A percentile compares a stretch with the other conserved stretches of the same genome.
Evolutionary conservation across 306 rosid species (phyloP).

Genomic region (Cicer judaicum): DNA sequence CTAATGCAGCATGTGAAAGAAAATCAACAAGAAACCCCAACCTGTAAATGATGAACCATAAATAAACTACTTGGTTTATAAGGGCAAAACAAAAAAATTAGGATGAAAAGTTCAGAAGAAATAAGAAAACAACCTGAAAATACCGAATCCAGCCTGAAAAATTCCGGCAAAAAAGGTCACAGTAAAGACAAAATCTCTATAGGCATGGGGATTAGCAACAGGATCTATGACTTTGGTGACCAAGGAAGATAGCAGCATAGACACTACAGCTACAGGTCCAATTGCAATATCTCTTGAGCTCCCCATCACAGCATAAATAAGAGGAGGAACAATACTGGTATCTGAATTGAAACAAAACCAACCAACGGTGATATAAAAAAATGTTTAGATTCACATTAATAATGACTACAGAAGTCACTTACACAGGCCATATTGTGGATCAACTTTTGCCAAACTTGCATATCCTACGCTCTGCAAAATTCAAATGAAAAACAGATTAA

Average conservation of each 20-base stretch:
- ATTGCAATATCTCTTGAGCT: conserved; percentile 91
- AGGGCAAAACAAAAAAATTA: conserved; percentile 50
- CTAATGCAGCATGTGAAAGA: conserved; percentile 88
- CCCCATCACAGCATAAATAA: conserved; percentile 84
- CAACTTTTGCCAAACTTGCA: conserved; percentile 82
- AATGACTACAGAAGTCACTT: conserved; percentile 37
- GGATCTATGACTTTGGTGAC: conserved; percentile 74
- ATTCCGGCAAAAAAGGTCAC: conserved; percentile 81
- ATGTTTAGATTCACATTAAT: background rate
- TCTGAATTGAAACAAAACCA: conserved; percentile 51
- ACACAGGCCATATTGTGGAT: conserved; percentile 86
- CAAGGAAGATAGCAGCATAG: conserved; percentile 71
- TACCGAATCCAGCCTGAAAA: conserved; percentile 77
- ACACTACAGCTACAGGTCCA: conserved; percentile 92
- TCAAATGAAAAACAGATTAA: conserved; percentile 15
- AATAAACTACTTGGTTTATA: conserved; percentile 48
- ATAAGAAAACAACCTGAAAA: conserved; percentile 59
- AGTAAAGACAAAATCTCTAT: conserved; percentile 70
- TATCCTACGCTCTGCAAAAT: conserved; percentile 82
- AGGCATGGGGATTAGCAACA: conserved; percentile 62
- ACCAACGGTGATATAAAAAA: conserved; percentile 10
- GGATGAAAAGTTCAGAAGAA: conserved; percentile 50
- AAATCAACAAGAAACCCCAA: conserved; percentile 91
- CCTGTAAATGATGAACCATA: conserved; percentile 45
- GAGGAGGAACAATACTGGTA: conserved; percentile 83